Evolutionary conservation across 2,329 filamentous ascomycete genomes (phyloP).

Genomic region (Kalaharituber pfeilii): DNA sequence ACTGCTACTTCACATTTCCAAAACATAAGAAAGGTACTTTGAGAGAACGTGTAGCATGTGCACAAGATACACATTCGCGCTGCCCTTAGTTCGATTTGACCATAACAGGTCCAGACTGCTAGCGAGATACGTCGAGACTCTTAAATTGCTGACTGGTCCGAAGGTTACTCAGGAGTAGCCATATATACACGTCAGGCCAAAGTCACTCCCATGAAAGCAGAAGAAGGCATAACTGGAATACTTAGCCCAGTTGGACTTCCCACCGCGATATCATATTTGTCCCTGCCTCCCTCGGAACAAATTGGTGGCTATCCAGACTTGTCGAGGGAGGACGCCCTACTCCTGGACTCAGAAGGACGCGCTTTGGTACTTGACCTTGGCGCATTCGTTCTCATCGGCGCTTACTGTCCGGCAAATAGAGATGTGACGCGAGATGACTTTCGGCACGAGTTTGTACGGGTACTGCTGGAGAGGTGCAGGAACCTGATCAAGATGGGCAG

Average conservation of each 20-base stretch:
- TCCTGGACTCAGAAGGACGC: constrained; percentile 74
- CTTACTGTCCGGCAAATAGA: constrained; percentile 84
- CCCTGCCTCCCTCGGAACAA: constrained; percentile 53
- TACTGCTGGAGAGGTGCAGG: constrained; percentile 65
- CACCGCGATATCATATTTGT: constrained; percentile 51
- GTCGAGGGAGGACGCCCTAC: constrained; percentile 50
- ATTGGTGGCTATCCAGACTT: constrained; percentile 76
- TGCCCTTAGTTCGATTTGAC: not conserved
- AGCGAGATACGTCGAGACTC: not conserved
- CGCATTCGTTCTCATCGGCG: constrained; percentile 80
- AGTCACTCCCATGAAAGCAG: constrained; percentile 72
- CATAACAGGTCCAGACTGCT: not conserved
- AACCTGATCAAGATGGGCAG: constrained; percentile 65
- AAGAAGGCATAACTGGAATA: constrained; percentile 81
- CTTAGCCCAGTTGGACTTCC: constrained; percentile 54
- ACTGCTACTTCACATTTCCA: constrained; percentile 86
- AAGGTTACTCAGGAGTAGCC: constrained; percentile 87
- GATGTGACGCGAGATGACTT: constrained; percentile 61
- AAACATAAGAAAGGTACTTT: constrained; percentile 83
- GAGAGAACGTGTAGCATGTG: too few species aligned
- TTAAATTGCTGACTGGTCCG: too few species aligned
- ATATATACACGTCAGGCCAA: constrained; percentile 82
- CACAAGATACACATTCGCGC: too few species aligned
- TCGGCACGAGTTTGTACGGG: constrained; percentile 58
- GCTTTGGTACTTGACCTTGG: constrained; percentile 86